Conservation (phyloP, 495 filamentous ascomycete genomes). For the Aspergillus baeticus region DNA sequence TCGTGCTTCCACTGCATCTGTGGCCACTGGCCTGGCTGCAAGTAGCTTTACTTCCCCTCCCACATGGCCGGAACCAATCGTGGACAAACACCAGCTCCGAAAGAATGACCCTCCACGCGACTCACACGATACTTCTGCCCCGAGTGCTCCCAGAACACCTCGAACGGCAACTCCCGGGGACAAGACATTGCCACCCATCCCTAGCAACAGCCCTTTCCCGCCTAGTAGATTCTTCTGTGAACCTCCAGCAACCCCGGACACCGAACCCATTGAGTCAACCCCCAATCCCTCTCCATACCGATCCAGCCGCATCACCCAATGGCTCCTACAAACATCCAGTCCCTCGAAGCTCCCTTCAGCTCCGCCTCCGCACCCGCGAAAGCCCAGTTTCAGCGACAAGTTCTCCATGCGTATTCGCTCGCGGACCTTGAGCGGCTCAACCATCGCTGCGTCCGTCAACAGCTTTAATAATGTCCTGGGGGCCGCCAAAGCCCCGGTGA, state of each 20-base stretch:
- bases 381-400: constrained; percentile 20
- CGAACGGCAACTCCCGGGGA: constrained; percentile 18
- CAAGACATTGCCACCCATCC: constrained; percentile 18
- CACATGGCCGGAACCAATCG: constrained; percentile 14
- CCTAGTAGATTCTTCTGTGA: constrained; percentile 1
- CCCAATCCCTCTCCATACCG: constrained; percentile 18
- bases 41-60: constrained; percentile 12
- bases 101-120: constrained; percentile 1
- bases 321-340: constrained; percentile 29
- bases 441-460: constrained; percentile 32
- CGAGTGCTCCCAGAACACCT: constrained; percentile 10
- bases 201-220: constrained; percentile 5
- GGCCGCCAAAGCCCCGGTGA: constrained; percentile 10
- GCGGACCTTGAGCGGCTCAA: constrained; percentile 43
- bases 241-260: constrained; percentile 16
- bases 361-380: constrained; percentile 9
- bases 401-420: constrained; percentile 33
- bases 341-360: constrained; percentile 3
- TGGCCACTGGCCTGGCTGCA: constrained; percentile 15
- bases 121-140: constrained; percentile 1
- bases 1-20: constrained; percentile 17
- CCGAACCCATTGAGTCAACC: constrained; percentile 21
- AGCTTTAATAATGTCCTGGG: constrained; percentile 18
- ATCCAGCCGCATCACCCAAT: constrained; percentile 34
- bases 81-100: neutral